Evolutionary conservation across 768 basidiomycete species (phyloP).

Genomic region (Ephemerocybe angulata): DNA sequence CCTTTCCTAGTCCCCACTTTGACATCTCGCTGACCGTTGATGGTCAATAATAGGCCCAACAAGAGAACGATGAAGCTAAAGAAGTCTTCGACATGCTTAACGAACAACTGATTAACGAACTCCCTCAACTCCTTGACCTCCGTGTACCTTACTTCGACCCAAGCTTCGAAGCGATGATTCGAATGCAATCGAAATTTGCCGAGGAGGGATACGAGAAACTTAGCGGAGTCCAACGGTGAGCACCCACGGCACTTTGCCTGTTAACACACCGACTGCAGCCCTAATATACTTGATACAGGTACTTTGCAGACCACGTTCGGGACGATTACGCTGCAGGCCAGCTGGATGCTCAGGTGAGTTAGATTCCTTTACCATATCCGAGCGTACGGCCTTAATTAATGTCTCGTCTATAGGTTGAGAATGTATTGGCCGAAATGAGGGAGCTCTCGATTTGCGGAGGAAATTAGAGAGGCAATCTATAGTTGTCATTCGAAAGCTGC

Average conservation of each 20-base stretch:
- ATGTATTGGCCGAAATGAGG: constrained; percentile 94
- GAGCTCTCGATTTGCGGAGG: constrained; percentile 92
- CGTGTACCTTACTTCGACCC: constrained; percentile 98
- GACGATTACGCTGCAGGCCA: constrained; percentile 98
- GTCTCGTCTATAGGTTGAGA: constrained; percentile 66
- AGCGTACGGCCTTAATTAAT: background rate
- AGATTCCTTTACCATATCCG: too few species aligned
- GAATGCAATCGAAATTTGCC: constrained; percentile 96
- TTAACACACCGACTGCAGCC: too few species aligned
- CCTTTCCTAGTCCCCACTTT: background rate
- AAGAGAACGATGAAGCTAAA: constrained; percentile 92
- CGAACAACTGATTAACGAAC: constrained; percentile 83
- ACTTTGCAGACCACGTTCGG: constrained; percentile 84
- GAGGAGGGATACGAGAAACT: constrained; percentile 98
- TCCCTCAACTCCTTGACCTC: constrained; percentile 90
- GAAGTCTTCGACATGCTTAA: constrained; percentile 94
- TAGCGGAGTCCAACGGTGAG: constrained; percentile 84
- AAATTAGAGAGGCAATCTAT: constrained; percentile 30
- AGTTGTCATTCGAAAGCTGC: too few species aligned
- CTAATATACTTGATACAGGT: constrained; percentile 41
- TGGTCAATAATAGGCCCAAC: constrained; percentile 64
- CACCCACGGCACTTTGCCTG: too few species aligned
- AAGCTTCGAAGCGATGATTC: constrained; percentile 97
- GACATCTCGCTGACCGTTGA: constrained; percentile 1
- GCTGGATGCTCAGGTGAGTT: constrained; percentile 84